A percentile compares a stretch with the other conserved stretches of the same genome.
Conservation (phyloP, 2,329 filamentous ascomycete genomes). For the Rachicladosporium sp. region DNA sequence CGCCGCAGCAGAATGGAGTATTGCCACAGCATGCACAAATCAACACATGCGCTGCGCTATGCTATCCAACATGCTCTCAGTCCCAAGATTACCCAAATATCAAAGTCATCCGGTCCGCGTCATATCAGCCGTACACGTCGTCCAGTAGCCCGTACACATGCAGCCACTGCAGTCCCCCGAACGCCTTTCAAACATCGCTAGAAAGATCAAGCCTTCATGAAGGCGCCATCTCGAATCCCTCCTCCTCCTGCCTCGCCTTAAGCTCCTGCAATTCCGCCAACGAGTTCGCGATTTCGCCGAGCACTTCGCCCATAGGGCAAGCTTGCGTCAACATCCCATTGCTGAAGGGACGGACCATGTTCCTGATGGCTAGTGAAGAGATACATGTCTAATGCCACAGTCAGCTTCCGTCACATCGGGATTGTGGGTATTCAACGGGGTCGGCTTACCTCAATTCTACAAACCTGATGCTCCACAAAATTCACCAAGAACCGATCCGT, state of each 20-base stretch:
- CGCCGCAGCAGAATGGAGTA: too few relatives aligned
- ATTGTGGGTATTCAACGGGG: background rate
- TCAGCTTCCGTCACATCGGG: background rate
- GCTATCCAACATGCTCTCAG: too few relatives aligned
- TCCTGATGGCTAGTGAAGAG: slow-evolving; percentile 64
- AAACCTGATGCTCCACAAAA: slow-evolving; percentile 90
- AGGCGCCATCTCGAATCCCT: slow-evolving; percentile 10
- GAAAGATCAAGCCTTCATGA: slow-evolving; percentile 2
- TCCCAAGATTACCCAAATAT: too few relatives aligned
- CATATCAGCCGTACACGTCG: too few relatives aligned
- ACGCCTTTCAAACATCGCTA: too few relatives aligned
- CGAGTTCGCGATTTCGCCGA: slow-evolving; percentile 49
- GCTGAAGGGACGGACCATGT: slow-evolving; percentile 63
- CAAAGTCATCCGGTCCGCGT: too few relatives aligned
- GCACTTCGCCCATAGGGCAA: slow-evolving; percentile 62
- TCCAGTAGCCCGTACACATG: too few relatives aligned
- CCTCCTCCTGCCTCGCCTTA: slow-evolving; percentile 25
- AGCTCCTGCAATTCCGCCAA: slow-evolving; percentile 52
- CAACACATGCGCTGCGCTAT: too few relatives aligned
- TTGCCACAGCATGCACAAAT: too few relatives aligned
- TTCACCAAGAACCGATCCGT: slow-evolving; percentile 79
- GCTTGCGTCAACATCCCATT: slow-evolving; percentile 58
- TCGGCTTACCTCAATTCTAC: slow-evolving; percentile 77
- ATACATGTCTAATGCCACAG: slow-evolving; percentile 55
- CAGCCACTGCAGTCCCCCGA: too few relatives aligned